A percentile compares a stretch with the other conserved stretches of the same genome.
Conservation (phyloP, 2,329 filamentous ascomycete species). For the Mycosphaerella arachidis region DNA sequence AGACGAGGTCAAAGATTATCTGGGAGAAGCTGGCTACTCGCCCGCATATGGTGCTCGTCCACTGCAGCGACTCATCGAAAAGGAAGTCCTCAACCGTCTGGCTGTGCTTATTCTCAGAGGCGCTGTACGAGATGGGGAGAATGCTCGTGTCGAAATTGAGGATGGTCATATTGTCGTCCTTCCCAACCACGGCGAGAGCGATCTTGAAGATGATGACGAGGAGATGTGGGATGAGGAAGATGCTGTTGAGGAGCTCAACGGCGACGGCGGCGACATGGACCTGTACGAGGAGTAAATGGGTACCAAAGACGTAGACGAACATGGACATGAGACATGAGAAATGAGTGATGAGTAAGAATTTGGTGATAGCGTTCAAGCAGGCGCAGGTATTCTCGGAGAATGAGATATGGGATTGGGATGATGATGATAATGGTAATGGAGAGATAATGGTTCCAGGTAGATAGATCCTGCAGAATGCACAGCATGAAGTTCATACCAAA, state of each 20-base stretch:
- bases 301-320: not conserved
- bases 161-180: constrained; percentile 76
- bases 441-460: constrained; percentile 1
- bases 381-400: not conserved
- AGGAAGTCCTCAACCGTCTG: constrained; percentile 89
- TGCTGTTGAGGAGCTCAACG: constrained; percentile 63
- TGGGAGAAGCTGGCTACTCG: constrained; percentile 86
- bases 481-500: not conserved
- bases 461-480: not conserved
- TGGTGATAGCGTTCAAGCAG: constrained; percentile 20
- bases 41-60: constrained; percentile 92
- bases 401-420: not conserved
- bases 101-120: constrained; percentile 87
- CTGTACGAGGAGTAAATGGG: constrained; percentile 50
- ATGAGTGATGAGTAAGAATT: not conserved
- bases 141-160: constrained; percentile 70
- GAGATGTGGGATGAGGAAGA: constrained; percentile 74
- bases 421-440: not conserved
- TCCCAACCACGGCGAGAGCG: constrained; percentile 71
- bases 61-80: constrained; percentile 84
- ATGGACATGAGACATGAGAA: not conserved
- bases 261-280: constrained; percentile 54
- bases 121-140: constrained; percentile 79
- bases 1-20: constrained; percentile 84
- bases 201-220: constrained; percentile 49